A percentile compares a stretch with the other conserved stretches of the same genome.
These are phyloP conservation scores for Trichomonas tenax DNA, from an alignment of 208 protist species.

Conservation along the genomic window DNA sequence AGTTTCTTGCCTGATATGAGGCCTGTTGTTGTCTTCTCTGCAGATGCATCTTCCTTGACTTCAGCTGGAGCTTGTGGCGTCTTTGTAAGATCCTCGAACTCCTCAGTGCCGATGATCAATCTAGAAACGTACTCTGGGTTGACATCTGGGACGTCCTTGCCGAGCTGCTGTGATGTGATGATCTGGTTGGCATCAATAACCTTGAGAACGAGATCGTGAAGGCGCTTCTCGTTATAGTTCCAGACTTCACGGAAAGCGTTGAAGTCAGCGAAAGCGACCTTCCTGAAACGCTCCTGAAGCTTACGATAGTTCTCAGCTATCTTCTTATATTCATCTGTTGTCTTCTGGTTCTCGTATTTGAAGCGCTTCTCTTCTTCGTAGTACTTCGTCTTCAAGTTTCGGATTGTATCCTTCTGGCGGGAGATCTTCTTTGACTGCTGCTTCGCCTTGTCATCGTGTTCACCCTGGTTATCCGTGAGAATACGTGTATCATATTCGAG, in stretches of 20 bases:
- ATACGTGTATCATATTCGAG: neutral
- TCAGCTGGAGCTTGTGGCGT: neutral
- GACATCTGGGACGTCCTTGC: neutral
- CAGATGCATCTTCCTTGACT: neutral
- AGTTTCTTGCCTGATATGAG: neutral
- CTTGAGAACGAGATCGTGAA: neutral
- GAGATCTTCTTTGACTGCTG: neutral
- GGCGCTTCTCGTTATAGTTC: neutral
- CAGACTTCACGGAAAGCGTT: slow-evolving; percentile 1
- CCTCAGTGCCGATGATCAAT: neutral
- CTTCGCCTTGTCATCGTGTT: slow-evolving; percentile 6
- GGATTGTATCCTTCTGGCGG: neutral
- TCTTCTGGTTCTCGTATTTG: neutral
- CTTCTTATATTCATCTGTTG: neutral
- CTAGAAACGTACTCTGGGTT: neutral
- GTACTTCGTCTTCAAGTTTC: neutral
- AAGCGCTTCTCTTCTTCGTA: neutral
- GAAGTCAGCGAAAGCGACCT: neutral
- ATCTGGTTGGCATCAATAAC: neutral
- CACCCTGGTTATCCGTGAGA: neutral
- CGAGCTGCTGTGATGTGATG: neutral
- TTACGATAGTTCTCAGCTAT: neutral
- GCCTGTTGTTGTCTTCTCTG: neutral
- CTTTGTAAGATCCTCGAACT: neutral
- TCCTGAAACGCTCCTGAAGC: neutral